Base-by-base conservation (phyloP, 768 basidiomycete genomes). In the Rhodotorula babjevae region DNA sequence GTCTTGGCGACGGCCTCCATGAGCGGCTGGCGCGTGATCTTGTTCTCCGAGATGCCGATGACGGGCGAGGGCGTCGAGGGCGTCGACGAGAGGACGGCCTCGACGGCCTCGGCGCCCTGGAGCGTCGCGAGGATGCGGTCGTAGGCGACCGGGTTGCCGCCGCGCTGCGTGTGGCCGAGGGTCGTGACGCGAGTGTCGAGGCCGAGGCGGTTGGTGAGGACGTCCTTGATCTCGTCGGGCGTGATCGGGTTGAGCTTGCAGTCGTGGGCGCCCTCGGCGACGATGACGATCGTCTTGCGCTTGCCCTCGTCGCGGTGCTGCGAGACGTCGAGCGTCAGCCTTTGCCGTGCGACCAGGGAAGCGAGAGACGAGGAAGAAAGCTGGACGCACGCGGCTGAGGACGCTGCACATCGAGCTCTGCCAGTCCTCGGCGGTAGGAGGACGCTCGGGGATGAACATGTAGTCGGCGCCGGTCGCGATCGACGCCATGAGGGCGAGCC, bases 281-380 rank as follows among this genome's bases (percentile, higher is more conserved):
- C 90, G 74, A 99, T 96, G 69, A 99, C 93, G 75, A 99, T 96
- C 2, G 95, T 98, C 83, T 95, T 97, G 77, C 96, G 89, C 83
- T 98, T 98, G 49, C 96, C 96, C 33, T 90, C 83, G 75, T 86
- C 83, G 69, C 96, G 90, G 81, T 98, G 94, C 93, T 98, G 74
- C 33, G 44, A n/a, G n/a, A n/a, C n/a, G 15, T 29, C 2, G 15
- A 50, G 29, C 27, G 42, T 52, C 19, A 63, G 61, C 46, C 23
- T 23, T 47, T n/a, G n/a, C n/a, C n/a, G n/a, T n/a, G n/a, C n/a
- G n/a, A n/a, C n/a, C n/a, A n/a, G 15, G 10, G 12, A n/a, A 0
- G 8, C 29, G 11, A 46, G 33, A 42, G n/a, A 44, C 31, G 25
- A 47, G n/a, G 4, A 23, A 5, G 42, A n/a, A 62, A 23, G 23